Evolutionary conservation across 768 basidiomycete genomes (phyloP).

Genomic region (Sutorius australiensis): DNA sequence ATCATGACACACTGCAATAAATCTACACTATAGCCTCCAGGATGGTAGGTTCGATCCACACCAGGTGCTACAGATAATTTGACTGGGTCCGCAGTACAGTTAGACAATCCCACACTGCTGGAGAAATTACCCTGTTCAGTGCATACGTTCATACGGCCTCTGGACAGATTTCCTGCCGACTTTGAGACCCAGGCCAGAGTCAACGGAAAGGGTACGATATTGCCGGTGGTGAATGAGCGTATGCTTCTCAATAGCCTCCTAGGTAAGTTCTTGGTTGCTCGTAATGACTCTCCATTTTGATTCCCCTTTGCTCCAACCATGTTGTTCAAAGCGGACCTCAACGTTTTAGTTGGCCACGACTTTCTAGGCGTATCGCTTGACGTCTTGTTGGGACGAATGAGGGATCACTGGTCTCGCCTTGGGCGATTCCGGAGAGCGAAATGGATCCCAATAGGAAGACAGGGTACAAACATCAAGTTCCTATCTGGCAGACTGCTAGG

Average conservation of each 20-base stretch:
- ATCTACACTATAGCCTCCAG: no score
- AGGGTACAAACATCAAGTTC: slow-evolving; percentile 81
- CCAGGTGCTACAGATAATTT: background rate
- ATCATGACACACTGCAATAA: no score
- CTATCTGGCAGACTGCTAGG: slow-evolving; percentile 83
- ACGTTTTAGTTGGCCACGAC: slow-evolving; percentile 92
- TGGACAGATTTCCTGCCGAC: slow-evolving; percentile 80
- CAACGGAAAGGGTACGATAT: slow-evolving; percentile 65
- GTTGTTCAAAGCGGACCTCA: slow-evolving; percentile 85
- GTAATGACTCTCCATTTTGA: background rate
- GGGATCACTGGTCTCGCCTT: slow-evolving; percentile 91
- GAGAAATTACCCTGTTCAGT: slow-evolving; percentile 79
- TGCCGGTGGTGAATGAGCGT: slow-evolving; percentile 76
- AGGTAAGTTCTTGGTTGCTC: slow-evolving; percentile 39
- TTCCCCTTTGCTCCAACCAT: slow-evolving; percentile 41
- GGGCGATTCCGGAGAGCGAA: slow-evolving; percentile 83
- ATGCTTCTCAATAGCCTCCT: slow-evolving; percentile 81
- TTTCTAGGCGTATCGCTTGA: slow-evolving; percentile 89
- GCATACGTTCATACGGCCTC: slow-evolving; percentile 85
- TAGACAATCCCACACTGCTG: slow-evolving; percentile 90
- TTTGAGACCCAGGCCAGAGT: slow-evolving; percentile 70
- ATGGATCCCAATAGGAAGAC: slow-evolving; percentile 78
- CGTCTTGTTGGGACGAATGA: slow-evolving; percentile 86
- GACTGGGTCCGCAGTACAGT: slow-evolving; percentile 51
- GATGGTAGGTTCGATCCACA: slow-evolving; percentile 40